These are phyloP conservation scores for Trichoderma atrobrunneum DNA, from an alignment of 2,329 filamentous ascomycete species.

Conservation along the genomic window DNA sequence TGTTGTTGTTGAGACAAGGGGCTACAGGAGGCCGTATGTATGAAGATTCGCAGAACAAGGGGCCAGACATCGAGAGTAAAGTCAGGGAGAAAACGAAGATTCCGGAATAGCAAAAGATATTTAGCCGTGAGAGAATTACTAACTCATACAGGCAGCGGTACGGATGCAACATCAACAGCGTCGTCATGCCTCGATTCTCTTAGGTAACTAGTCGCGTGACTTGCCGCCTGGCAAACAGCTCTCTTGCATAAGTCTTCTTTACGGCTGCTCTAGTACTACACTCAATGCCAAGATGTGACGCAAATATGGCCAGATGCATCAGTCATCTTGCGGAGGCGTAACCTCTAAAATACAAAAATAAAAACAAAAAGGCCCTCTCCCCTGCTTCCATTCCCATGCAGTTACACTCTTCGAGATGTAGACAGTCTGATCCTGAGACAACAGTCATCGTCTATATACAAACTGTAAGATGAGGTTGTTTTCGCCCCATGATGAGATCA, in stretches of 20 bases:
- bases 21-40: not conserved
- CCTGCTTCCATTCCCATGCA: not conserved
- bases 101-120: not conserved
- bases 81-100: not conserved
- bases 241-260: not conserved
- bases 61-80: not conserved
- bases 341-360: not conserved
- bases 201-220: constrained; percentile 16
- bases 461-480: constrained; percentile 20
- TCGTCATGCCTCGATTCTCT: not conserved
- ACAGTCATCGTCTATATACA: constrained; percentile 9
- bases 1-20: not conserved
- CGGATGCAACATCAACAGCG: constrained; percentile 1
- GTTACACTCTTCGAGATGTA: not conserved
- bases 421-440: not conserved
- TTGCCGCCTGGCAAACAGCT: not conserved
- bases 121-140: not conserved
- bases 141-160: not conserved
- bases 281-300: not conserved
- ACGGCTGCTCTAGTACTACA: not conserved
- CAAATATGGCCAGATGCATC: not conserved
- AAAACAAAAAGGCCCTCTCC: not conserved
- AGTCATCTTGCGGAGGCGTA: not conserved
- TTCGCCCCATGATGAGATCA: not conserved
- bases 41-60: not conserved